Evolutionary conservation across 306 rosid species (phyloP), one percentile per base, ranked within the genome.

Genomic region (Quercus mongolica): DNA sequence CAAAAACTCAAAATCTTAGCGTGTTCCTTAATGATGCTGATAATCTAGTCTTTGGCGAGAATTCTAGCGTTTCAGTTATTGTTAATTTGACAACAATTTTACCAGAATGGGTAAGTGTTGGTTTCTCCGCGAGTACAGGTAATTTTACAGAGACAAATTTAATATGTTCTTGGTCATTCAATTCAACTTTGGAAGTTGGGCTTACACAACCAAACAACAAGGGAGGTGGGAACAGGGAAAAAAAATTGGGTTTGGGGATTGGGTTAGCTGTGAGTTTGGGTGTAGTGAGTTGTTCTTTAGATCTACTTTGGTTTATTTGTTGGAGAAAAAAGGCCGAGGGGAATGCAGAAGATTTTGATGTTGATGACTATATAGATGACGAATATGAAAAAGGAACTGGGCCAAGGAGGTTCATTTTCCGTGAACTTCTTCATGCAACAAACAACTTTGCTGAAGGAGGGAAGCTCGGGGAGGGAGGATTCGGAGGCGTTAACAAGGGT

Each of bases 121-220:
- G 97, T 4, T 91, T 94, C 74, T 90, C 95, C 2, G 91, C 98
- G 8, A 87, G 95, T 19, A 94, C 95, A 0, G 95, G 97, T 38
- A 0, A 18, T 0, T 82, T 77, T 85, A 25, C 82, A 56, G 96
- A 94, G 58, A 55, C 81, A 74, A 95, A 91, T 69, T 84, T 83
- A 69, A 78, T 94, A 7, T 7, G 65, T 28, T 83, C 91, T 67
- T 94, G 98, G 98, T 85, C 94, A 62, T 94, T 94, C 83, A 84
- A 69, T 59, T 91, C 98, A 73, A 89, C 46, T 75, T 81, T 94
- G 83, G 93, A 83, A 19, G 41, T 35, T 35, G 44, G 44, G 44
- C 9, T 35, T 35, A 6, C 44, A 35, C 9, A 35, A 35, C 10
- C 2, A 6, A 35, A 1, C 44, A 35, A 35, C 0, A 35, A 35